Percentiles rank a stretch among this genome's conserved stretches.
Conservation (phyloP, 495 filamentous ascomycete genomes). For the Amorphotheca resinae region DNA sequence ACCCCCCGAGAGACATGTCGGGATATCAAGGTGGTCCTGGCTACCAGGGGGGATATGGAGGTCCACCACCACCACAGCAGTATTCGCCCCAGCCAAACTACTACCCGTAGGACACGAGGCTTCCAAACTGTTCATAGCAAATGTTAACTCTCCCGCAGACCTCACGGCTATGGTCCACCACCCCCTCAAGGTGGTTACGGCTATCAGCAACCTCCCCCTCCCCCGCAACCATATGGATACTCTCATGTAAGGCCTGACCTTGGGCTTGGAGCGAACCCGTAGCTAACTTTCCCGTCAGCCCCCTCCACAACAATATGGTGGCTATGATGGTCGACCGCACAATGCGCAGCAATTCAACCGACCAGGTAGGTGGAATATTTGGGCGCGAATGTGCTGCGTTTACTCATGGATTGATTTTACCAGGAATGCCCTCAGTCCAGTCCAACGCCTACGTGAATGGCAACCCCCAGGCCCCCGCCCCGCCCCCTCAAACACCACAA, state of each 20-base stretch:
- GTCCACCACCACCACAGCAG: slow-evolving; percentile 21
- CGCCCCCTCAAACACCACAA: slow-evolving; percentile 46
- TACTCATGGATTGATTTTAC: slow-evolving; percentile 3
- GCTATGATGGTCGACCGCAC: slow-evolving; percentile 26
- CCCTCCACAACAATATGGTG: slow-evolving; percentile 31
- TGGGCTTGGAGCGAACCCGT: neutral
- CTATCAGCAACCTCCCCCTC: slow-evolving; percentile 33
- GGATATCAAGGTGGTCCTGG: slow-evolving; percentile 24
- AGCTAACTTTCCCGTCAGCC: slow-evolving; percentile 20
- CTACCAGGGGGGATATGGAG: slow-evolving; percentile 22
- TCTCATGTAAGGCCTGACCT: slow-evolving; percentile 6
- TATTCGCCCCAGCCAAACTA: slow-evolving; percentile 23
- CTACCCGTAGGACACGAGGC: slow-evolving; percentile 22
- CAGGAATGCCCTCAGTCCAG: slow-evolving; percentile 33
- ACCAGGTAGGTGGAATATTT: slow-evolving; percentile 15
- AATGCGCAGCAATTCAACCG: slow-evolving; percentile 22
- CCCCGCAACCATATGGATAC: slow-evolving; percentile 14
- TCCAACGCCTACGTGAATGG: slow-evolving; percentile 43
- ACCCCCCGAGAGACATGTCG: slow-evolving; percentile 18
- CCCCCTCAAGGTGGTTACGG: slow-evolving; percentile 28
- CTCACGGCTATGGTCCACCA: slow-evolving; percentile 25
- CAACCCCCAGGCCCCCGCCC: slow-evolving; percentile 39
- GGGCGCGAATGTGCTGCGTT: neutral
- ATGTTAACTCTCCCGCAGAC: slow-evolving; percentile 18
- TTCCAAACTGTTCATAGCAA: slow-evolving; percentile 1